These are phyloP conservation scores for Achaetomium macrosporum DNA, from an alignment of 2,329 filamentous ascomycete genomes.

Conservation along the genomic window DNA sequence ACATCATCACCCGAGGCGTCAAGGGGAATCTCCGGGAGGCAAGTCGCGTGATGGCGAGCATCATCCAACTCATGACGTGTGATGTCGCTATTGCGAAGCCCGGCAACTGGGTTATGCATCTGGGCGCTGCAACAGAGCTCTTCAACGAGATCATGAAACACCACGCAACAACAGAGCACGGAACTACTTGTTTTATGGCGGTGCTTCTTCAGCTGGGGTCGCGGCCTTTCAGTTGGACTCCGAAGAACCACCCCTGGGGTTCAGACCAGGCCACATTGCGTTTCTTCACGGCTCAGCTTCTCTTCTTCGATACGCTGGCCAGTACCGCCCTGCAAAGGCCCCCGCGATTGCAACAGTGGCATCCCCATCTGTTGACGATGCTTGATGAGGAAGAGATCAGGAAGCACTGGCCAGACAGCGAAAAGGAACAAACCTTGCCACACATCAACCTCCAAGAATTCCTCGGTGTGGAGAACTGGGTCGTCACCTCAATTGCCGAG, in stretches of 20 bases:
- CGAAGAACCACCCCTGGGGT: slow-evolving; percentile 25
- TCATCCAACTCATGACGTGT: slow-evolving; percentile 39
- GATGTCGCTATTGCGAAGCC: slow-evolving; percentile 32
- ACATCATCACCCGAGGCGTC: slow-evolving; percentile 26
- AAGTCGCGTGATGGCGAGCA: slow-evolving; percentile 32
- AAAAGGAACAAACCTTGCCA: slow-evolving; percentile 22
- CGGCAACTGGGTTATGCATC: slow-evolving; percentile 39
- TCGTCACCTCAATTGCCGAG: slow-evolving; percentile 48
- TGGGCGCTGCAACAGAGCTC: slow-evolving; percentile 38
- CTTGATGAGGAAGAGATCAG: slow-evolving; percentile 19
- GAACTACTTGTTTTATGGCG: slow-evolving; percentile 22
- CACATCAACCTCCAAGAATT: slow-evolving; percentile 44
- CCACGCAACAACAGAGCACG: slow-evolving; percentile 23
- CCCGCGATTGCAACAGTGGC: slow-evolving; percentile 31
- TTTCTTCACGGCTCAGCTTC: slow-evolving; percentile 31
- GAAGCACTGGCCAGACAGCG: slow-evolving; percentile 21
- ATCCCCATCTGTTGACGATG: slow-evolving; percentile 25
- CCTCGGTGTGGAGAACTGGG: slow-evolving; percentile 53
- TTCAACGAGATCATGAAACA: slow-evolving; percentile 32
- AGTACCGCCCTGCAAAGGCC: slow-evolving; percentile 29
- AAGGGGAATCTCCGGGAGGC: slow-evolving; percentile 25
- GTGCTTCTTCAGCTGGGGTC: slow-evolving; percentile 23
- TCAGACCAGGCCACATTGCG: slow-evolving; percentile 30
- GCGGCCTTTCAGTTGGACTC: slow-evolving; percentile 7
- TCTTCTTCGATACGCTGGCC: slow-evolving; percentile 34